Evolutionary conservation across 345 rosid species (phyloP), one percentile per base, ranked within the genome.

Genomic region (Laguncularia racemosa): DNA sequence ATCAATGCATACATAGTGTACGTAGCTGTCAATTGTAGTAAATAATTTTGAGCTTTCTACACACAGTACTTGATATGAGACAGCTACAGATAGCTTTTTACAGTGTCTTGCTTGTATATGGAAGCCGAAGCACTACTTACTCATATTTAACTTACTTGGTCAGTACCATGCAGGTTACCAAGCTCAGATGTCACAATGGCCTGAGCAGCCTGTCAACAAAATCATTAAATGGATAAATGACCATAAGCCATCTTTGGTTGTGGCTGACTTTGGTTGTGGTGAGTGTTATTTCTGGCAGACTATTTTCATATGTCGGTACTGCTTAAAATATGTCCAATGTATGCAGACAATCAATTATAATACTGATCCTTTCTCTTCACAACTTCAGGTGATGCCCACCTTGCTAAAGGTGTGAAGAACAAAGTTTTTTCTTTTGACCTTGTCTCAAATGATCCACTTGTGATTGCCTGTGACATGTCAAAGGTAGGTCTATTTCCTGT

Each of bases 191-290:
- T 74, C 81, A 12, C 88, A 73, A 65, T 93, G 99, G 99, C 97
- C 99, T 20, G 95, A 86, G 75, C 85, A 65, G 66, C 97, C 99
- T 16, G 86, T 89, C 63, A 87, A 86, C 61, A 78, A 75, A 48
- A 79, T 93, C 15, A 74, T 79, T 18, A 76, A 75, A 23, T 93
- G 97, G 97, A 63, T 93, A 18, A 68, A 70, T 47, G 78, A 58
- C 58, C 80, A 40, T 19, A 83, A 82, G 74, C 65, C 96, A 70
- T 83, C 95, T 58, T 59, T 93, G 62, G 72, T 79, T 13, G 91
- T 93, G n/a, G 95, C 99, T 60, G 99, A 93, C 84, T 93, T 93
- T 69, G 99, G 99, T 26, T 93, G 99, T 60, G 97, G 97, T 93
- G 66, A 88, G 86, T 28, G 54, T 33, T 33, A 4, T 7, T 6